Percentiles rank a stretch among this genome's conserved stretches.
phyloP scores from a whole-genome alignment of 805 yeast genomes.

The Metschnikowia amazonensis region DNA sequence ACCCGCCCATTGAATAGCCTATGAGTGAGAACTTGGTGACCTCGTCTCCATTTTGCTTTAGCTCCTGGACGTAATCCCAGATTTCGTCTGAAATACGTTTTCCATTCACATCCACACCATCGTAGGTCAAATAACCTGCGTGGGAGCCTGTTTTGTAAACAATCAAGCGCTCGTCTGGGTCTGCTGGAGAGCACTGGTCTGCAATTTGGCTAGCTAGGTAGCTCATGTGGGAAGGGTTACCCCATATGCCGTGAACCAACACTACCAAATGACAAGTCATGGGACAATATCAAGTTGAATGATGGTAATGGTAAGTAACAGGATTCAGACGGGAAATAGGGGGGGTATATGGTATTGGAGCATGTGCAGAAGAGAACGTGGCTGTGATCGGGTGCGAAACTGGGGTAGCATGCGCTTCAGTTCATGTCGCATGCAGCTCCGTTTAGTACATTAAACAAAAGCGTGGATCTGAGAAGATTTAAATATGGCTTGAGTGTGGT shows the following conservation, averaged over 20 bases:
- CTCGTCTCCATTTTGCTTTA: not conserved
- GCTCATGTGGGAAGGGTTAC: constrained; percentile 11
- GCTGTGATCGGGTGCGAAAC: constrained; percentile 3
- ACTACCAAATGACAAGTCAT: constrained; percentile 58
- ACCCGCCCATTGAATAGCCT: constrained; percentile 88
- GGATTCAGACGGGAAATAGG: not conserved
- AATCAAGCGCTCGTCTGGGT: constrained; percentile 25
- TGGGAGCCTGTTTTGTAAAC: constrained; percentile 57
- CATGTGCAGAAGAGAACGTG: not conserved
- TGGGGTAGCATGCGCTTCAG: not conserved
- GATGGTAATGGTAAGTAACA: not conserved
- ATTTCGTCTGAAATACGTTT: constrained; percentile 70
- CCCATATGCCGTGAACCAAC: constrained; percentile 64
- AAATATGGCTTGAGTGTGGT: not conserved
- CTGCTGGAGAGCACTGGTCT: constrained; percentile 16
- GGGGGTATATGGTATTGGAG: not conserved
- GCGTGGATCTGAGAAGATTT: too few relatives aligned
- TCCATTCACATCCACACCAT: constrained; percentile 85
- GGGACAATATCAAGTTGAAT: constrained; percentile 14
- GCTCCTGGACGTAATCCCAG: constrained; percentile 13
- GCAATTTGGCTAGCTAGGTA: constrained; percentile 12
- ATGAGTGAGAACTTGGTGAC: constrained; percentile 68
- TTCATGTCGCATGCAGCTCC: not conserved
- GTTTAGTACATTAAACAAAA: not conserved
- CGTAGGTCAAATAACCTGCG: constrained; percentile 74